A percentile compares a stretch with the other conserved stretches of the same genome.
phyloP scores from a whole-genome alignment of 345 rosid species.

The Leavenworthia alabamica region DNA sequence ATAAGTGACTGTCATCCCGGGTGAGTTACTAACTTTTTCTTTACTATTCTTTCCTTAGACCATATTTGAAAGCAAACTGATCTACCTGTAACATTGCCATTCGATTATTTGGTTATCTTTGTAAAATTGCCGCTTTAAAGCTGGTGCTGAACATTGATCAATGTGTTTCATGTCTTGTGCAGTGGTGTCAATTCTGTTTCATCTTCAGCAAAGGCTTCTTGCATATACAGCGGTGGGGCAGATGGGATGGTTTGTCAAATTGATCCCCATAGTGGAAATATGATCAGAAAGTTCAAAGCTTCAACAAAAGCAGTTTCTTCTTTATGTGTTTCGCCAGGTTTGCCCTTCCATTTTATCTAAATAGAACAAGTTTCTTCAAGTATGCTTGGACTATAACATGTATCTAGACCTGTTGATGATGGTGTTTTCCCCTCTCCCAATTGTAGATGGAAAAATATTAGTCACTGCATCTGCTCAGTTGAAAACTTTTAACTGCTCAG shows the following conservation, averaged over 20 bases:
- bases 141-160: background rate
- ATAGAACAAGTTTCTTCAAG: background rate
- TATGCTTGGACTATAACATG: background rate
- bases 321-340: slow-evolving; percentile 74
- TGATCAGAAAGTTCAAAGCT: slow-evolving; percentile 58
- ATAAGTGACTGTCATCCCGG: slow-evolving; percentile 91
- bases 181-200: slow-evolving; percentile 89
- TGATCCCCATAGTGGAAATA: slow-evolving; percentile 70
- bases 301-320: slow-evolving; percentile 73
- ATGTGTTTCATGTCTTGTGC: slow-evolving; percentile 28
- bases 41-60: background rate
- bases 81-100: background rate
- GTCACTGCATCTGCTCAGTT: slow-evolving; percentile 82
- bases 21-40: slow-evolving; percentile 43
- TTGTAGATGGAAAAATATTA: slow-evolving; percentile 62
- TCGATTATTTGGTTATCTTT: background rate
- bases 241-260: slow-evolving; percentile 91
- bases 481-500: slow-evolving; percentile 58
- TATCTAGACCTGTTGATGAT: slow-evolving; percentile 15
- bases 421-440: slow-evolving; percentile 1
- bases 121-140: background rate
- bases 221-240: slow-evolving; percentile 67
- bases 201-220: slow-evolving; percentile 50
- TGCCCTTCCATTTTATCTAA: background rate
- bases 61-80: background rate